phyloP scores from a whole-genome alignment of 306 rosid genomes.

The Corylus avellana region DNA sequence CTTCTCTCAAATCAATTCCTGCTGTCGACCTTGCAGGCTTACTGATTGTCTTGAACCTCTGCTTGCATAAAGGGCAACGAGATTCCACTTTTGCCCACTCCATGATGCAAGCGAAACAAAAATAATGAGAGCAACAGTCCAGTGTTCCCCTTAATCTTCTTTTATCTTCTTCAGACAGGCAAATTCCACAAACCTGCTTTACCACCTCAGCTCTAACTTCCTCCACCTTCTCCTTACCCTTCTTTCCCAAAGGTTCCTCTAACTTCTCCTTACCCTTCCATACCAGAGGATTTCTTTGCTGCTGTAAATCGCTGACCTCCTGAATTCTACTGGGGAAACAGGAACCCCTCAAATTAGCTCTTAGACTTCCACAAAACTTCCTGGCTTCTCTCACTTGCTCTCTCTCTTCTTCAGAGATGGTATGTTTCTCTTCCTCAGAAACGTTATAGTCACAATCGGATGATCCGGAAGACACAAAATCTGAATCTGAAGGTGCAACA shows the following conservation, averaged over 20 bases:
- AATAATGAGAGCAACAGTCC: conserved; percentile 88
- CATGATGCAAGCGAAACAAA: conserved; percentile 90
- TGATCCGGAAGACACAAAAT: conserved; percentile 52
- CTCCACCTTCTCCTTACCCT: conserved; percentile 82
- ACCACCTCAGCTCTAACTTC: conserved; percentile 57
- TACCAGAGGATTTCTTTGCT: conserved; percentile 52
- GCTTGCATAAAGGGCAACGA: conserved; percentile 98
- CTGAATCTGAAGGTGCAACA: conserved; percentile 49
- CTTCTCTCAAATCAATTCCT: conserved; percentile 69
- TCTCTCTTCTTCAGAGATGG: conserved; percentile 98
- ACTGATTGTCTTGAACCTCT: conserved; percentile 82
- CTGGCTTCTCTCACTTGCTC: conserved; percentile 91
- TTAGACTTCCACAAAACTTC: conserved; percentile 51
- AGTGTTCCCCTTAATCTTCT: conserved; percentile 87
- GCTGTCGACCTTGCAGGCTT: conserved; percentile 67
- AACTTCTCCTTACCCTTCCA: conserved; percentile 92
- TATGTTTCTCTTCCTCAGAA: conserved; percentile 95
- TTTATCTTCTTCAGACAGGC: conserved; percentile 91
- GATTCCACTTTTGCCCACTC: conserved; percentile 99
- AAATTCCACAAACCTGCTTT: conserved; percentile 92
- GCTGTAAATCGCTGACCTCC: conserved; percentile 38
- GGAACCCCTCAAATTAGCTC: conserved; percentile 55
- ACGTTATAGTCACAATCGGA: conserved; percentile 75
- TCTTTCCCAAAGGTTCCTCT: conserved; percentile 58
- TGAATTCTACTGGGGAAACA: conserved; percentile 36